Base-by-base conservation (phyloP, 805 yeast genomes). In the Vanderwaltozyma verrucispora region DNA sequence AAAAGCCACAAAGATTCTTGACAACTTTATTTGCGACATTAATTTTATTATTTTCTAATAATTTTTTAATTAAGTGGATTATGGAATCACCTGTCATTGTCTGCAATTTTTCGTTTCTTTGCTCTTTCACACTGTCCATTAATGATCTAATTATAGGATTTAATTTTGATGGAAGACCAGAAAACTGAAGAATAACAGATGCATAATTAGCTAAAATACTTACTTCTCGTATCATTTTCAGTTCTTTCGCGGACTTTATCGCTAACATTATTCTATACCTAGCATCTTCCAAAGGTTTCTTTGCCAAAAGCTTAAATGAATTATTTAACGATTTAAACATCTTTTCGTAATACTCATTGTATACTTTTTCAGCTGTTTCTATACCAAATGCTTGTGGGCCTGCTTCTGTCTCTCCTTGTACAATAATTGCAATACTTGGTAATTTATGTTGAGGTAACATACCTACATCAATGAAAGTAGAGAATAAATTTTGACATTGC, bases 321-420 rank as follows among this genome's bases (percentile, higher is more conserved):
- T 95, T 75, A 13, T 80, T 67, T 50, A 92, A 61, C 8, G 71
- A 56, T 40, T 72, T 74, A 46, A 76, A 63, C 45, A 86, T 62
- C 51, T 79, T 80, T n/a, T 71, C 73, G 52, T 74, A 85, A 6
- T 76, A 73, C 28, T 77, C 83, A 29, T 65, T 64, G 24, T 80
- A 64, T 14, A 87, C 71, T 44, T 74, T 72, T 39, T 81, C 81
- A 1, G 96, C 96, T 43, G 74, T 72, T 30, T 72, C 81, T 29
- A 92, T 56, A 13, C 86, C 74, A 61, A 92, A 92, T 0, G 96
- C 97, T 49, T 80, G 87, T 1, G 94, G 86, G 2, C 96, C 96
- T 2, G 96, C 95, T 42, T 84, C 94, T 1, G 76, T 68, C 54
- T 92, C 97, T 26, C 98, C 98, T 58, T 87, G 89, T 4, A 89